phyloP scores from a whole-genome alignment of 768 basidiomycete genomes.

The Leccinum barrowsii region DNA sequence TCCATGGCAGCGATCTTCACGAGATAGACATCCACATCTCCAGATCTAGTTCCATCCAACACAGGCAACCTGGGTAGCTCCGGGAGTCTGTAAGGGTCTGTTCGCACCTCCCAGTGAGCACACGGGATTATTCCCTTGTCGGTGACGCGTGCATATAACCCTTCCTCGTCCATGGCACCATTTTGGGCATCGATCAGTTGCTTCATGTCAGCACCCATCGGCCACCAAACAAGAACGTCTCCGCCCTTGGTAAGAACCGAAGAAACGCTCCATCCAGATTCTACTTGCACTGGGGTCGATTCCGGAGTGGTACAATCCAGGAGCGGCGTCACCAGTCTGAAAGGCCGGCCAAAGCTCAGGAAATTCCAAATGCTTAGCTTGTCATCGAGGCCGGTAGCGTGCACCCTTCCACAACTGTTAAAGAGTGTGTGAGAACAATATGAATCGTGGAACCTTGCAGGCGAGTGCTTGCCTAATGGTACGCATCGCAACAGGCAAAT shows the following conservation, averaged over 20 bases:
- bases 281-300: slow-evolving; percentile 56
- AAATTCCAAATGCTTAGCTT: slow-evolving; percentile 68
- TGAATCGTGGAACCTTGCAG: neutral
- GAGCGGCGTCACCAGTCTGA: slow-evolving; percentile 44
- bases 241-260: slow-evolving; percentile 69
- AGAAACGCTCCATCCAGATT: slow-evolving; percentile 82
- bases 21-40: slow-evolving; percentile 42
- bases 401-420: slow-evolving; percentile 72
- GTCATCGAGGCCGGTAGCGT: slow-evolving; percentile 63
- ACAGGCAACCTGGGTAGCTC: slow-evolving; percentile 58
- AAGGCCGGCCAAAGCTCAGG: slow-evolving; percentile 74
- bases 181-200: slow-evolving; percentile 37
- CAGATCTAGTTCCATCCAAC: slow-evolving; percentile 29
- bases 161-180: slow-evolving; percentile 42
- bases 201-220: slow-evolving; percentile 44
- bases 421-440: slow-evolving; percentile 11
- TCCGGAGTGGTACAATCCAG: slow-evolving; percentile 42
- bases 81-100: slow-evolving; percentile 57
- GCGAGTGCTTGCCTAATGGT: slow-evolving; percentile 53
- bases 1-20: slow-evolving; percentile 82
- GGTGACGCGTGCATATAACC: slow-evolving; percentile 29
- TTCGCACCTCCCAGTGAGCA: slow-evolving; percentile 51
- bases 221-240: slow-evolving; percentile 76
- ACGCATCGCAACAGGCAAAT: slow-evolving; percentile 55
- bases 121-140: slow-evolving; percentile 53